phyloP scores from a whole-genome alignment of 768 basidiomycete genomes.

The Tephrocybe sp. region DNA sequence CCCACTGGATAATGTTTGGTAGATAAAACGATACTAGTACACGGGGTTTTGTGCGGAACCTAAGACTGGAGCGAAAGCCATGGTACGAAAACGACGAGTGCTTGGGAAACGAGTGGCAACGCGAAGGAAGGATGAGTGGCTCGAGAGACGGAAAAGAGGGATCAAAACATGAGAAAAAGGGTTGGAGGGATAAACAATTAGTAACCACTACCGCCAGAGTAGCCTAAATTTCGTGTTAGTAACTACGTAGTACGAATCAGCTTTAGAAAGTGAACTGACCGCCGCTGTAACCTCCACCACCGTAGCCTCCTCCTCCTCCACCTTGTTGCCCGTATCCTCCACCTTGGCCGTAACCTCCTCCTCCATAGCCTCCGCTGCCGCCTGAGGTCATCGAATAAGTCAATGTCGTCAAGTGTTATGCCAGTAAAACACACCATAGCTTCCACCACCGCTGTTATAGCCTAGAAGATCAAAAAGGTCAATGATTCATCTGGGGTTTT shows the following conservation, averaged over 20 bases:
- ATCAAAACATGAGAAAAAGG: neutral
- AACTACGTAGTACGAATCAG: too few species aligned
- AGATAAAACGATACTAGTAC: conserved; percentile 39
- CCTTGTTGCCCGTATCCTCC: too few species aligned
- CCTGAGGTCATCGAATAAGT: conserved; percentile 2
- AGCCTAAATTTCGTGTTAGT: too few species aligned
- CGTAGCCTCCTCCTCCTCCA: conserved; percentile 11
- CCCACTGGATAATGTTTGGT: conserved; percentile 12
- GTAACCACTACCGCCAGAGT: conserved; percentile 32
- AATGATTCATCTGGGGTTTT: neutral
- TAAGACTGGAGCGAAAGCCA: conserved; percentile 33
- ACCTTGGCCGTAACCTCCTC: conserved; percentile 4
- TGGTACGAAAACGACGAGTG: conserved; percentile 36
- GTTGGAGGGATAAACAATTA: conserved; percentile 11
- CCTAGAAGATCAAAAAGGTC: conserved; percentile 11
- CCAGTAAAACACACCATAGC: conserved; percentile 11
- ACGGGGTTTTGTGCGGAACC: conserved; percentile 39
- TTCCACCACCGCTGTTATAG: conserved; percentile 19
- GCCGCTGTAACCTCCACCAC: conserved; percentile 20
- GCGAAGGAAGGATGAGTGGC: conserved; percentile 35
- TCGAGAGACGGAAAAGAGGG: conserved; percentile 11
- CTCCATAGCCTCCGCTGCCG: conserved; percentile 16
- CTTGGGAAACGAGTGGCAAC: conserved; percentile 34
- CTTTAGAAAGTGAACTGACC: too few species aligned
- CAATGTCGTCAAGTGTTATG: neutral